Base-by-base conservation (phyloP, 768 basidiomycete species). In the Terana coerulea region DNA sequence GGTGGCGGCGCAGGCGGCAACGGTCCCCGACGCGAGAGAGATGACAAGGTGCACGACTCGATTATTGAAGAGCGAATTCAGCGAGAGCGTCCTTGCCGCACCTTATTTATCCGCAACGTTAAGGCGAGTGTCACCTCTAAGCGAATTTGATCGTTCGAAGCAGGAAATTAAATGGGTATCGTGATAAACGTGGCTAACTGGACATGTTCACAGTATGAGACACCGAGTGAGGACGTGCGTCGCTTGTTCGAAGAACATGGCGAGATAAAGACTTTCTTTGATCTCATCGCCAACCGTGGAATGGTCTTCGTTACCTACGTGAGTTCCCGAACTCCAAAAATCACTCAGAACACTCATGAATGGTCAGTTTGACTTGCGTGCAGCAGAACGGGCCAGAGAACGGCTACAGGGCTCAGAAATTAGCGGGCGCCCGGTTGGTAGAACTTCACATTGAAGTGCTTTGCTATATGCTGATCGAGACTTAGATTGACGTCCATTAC, bases 271-370 rank as follows among this genome's bases (percentile, higher is more conserved):
- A 94, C 91, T 1, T 98, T 95, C 67, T 98, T 98, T 68, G 97
- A 99, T 69, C 75, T 98, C 17, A 90, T 98, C 56, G 80, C 83
- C 43, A 95, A 89, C 10, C 79, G 97, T 54, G 97, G 97, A n/a
- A 97, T 99, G 91, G 88, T 98, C 12, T 99, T 99, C 68, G 88
- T 98, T 39, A 99, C 95, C 42, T 99, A 91, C 67, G 97, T 98
- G 72, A 80, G 95, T 81, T 43, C 39, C 24, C 22, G 9, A 45
- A 6, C 14, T 49, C 21, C 7, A 4, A 33, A 14, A 7, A 21
- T 11, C 26, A 46, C 24, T 44, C 25, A 46, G 19, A 36, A 17
- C 26, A 29, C 33, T 51, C n/a, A 28, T 26, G n/a, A n/a, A n/a
- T n/a, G n/a, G n/a, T n/a, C n/a, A 99, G 97, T 98, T 71, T 67